Base-by-base conservation (phyloP, 371 early-diverging fungal species). In the Zychaea mexicana region DNA sequence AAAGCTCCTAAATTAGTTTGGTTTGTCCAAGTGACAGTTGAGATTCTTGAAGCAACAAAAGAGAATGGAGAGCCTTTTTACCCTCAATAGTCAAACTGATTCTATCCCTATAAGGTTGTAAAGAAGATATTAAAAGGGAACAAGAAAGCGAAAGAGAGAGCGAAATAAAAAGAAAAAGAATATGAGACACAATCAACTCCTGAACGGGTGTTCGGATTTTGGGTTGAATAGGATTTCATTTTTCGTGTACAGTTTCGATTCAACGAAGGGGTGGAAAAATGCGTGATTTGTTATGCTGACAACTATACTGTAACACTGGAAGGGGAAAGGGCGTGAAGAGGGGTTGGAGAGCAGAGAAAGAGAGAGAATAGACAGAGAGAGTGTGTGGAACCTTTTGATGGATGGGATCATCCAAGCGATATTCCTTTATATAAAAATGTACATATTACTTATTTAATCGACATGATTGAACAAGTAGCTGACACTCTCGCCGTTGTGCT, bases 401-500 rank as follows among this genome's bases (percentile, higher is more conserved):
- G n/a, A n/a, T n/a, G n/a, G n/a, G n/a, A n/a, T n/a, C n/a, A n/a
- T n/a, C n/a, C n/a, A n/a, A n/a, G n/a, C n/a, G n/a, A n/a, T n/a
- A n/a, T n/a, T n/a, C n/a, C n/a, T n/a, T n/a, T n/a, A n/a, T n/a
- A n/a, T n/a, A n/a, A n/a, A n/a, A n/a, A n/a, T 42, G 42, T 42
- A 42, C n/a, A 42, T 12, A 39, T 32, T 38, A 52, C 56, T 28
- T 33, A 27, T 45, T 62, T 71, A 78, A 53, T 78, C 73, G 30
- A 76, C 77, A 65, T 78, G 77, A 58, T 82, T 79, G 74, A 98
- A 98, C 61, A 98, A 78, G 66, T 92, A 96, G 38, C 93, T 93
- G 66, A 98, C 94, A 75, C 91, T 91, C 82, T 98, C 99, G 61
- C 98, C 98, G 71, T 98, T 98, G 81, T 98, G 98, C 82, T 82